A percentile compares a stretch with the other conserved stretches of the same genome.
phyloP scores from a whole-genome alignment of 345 rosid genomes.

The Syzygium aqueum region DNA sequence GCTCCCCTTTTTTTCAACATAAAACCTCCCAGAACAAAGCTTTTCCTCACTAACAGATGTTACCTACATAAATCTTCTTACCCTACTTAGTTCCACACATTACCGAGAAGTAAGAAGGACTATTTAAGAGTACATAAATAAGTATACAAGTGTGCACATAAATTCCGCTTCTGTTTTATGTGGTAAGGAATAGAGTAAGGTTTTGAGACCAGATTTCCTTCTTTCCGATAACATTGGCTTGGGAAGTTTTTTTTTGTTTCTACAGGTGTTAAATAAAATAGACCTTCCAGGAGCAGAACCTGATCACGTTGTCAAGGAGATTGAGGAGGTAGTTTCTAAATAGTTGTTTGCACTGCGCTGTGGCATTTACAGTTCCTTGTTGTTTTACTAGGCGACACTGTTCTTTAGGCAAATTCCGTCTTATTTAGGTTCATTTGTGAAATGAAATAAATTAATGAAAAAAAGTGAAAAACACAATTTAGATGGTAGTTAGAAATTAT shows the following conservation, averaged over 20 bases:
- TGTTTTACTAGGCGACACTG: not conserved
- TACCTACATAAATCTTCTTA: not conserved
- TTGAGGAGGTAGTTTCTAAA: conserved; percentile 68
- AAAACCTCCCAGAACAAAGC: not conserved
- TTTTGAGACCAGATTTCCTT: not conserved
- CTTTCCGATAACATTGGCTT: not conserved
- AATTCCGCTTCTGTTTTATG: not conserved
- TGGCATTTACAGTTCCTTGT: not conserved
- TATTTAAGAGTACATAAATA: not conserved
- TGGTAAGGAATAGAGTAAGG: not conserved
- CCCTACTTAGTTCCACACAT: not conserved
- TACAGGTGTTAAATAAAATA: conserved; percentile 92
- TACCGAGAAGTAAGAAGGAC: not conserved
- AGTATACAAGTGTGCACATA: not conserved
- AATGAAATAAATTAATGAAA: not conserved
- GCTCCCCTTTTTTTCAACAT: not conserved
- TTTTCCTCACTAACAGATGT: not conserved
- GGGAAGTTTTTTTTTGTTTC: not conserved
- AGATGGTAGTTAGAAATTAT: not conserved
- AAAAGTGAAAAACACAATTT: not conserved
- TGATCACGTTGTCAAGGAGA: conserved; percentile 67
- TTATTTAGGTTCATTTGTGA: not conserved
- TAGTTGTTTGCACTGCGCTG: not conserved
- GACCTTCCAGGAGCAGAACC: conserved; percentile 99
- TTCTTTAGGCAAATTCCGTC: not conserved